Evolutionary conservation across 441 rosid genomes (phyloP), one percentile per base, ranked within the genome.

Genomic region (Dalechampia spathulata): DNA sequence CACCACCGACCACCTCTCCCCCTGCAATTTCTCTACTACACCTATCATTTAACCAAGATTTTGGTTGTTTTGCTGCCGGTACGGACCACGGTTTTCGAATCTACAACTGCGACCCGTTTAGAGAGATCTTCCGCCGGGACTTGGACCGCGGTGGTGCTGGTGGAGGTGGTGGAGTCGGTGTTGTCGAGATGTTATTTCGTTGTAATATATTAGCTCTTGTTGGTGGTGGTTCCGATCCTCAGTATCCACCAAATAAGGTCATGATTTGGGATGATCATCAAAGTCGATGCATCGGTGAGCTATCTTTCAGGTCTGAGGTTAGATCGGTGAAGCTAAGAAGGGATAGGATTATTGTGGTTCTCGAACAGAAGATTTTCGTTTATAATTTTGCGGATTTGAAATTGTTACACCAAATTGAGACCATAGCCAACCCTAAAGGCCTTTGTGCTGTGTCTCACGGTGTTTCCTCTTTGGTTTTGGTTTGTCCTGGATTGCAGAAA

Each of bases 251-350:
- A 0, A 84, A 75, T 34, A 91, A 84, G 73, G 93, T 91, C 7
- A 91, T 88, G 98, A 86, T 91, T 52, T 91, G 98, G 98, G 96
- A 91, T 25, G 96, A 91, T 57, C 90, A 88, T 49, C 96, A 84
- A 68, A 75, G 93, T 47, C 81, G 86, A 27, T 91, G 95, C 70
- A 91, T 91, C 22, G 91, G 95, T 0, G 98, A 92, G 65, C 85
- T 92, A 13, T 78, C 95, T 0, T 84, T 86, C 55, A 71, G 98
- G 73, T 85, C 98, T 0, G 95, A 81, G 67, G 96, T 91, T 2
- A 74, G 93, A 55, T 73, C 96, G 1, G 96, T 88, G 3, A 74
- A 87, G 71, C 82, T 91, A 2, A 70, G 96, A 59, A 75, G 95
- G 49, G 96, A 88, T 57, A 75, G 96, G 58, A 86, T 88, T 5